A percentile compares a stretch with the other conserved stretches of the same genome.
Conservation (phyloP, 176 grass and related monocot species). For the Coix lacrymajobi region DNA sequence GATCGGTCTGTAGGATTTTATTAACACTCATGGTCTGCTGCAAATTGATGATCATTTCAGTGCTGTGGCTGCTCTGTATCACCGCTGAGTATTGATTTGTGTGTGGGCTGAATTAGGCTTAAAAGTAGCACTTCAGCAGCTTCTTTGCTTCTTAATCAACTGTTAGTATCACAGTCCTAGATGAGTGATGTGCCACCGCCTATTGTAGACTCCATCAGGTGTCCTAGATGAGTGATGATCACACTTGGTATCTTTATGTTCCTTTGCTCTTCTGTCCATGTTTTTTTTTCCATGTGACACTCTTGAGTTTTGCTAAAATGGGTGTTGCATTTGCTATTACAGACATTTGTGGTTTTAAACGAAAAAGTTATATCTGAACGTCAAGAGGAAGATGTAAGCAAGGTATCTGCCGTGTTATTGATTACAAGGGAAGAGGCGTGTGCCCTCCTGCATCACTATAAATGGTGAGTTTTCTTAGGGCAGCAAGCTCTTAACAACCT, state of each 20-base stretch:
- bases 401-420: conserved; percentile 48
- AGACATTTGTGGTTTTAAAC: conserved; percentile 61
- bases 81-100: not conserved
- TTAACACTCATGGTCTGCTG: not conserved
- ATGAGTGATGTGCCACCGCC: not conserved
- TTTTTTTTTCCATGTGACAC: not conserved
- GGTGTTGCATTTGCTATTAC: conserved; percentile 31
- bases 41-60: not conserved
- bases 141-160: not conserved
- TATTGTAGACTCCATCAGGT: not conserved
- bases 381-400: conserved; percentile 64
- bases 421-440: conserved; percentile 59
- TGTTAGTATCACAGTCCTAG: not conserved
- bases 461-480: conserved; percentile 51
- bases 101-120: not conserved
- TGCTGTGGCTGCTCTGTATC: not conserved
- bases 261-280: not conserved
- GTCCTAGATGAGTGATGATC: not conserved
- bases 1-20: not conserved
- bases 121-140: not conserved
- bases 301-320: conserved; percentile 9
- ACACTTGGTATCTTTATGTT: not conserved
- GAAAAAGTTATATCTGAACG: conserved; percentile 54
- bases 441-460: conserved; percentile 71
- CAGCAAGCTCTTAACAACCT: not conserved